Percentiles rank a stretch among this genome's conserved stretches.
Evolutionary conservation across 768 basidiomycete species (phyloP).

Genomic region (Podaxis sp.): DNA sequence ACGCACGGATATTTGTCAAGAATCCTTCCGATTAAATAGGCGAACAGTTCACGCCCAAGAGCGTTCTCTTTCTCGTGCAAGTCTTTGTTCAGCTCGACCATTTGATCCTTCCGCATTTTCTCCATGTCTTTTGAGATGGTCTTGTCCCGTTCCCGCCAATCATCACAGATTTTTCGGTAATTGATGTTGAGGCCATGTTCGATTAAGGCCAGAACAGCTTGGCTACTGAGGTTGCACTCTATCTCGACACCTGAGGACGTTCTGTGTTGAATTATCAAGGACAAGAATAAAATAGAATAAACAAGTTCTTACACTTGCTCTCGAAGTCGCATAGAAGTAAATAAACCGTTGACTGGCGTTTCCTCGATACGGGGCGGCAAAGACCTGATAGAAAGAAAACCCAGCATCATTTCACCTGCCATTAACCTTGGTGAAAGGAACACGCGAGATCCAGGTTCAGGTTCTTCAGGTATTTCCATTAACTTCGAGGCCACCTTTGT

Average conservation of each 20-base stretch:
- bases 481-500: neutral
- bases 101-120: neutral
- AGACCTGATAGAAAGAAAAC: neutral
- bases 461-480: neutral
- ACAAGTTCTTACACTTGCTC: constrained; percentile 2
- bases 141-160: neutral
- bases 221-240: neutral
- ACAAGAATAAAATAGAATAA: neutral
- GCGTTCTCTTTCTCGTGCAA: neutral
- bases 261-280: neutral
- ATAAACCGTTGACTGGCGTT: neutral
- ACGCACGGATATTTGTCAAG: constrained; percentile 10
- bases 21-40: neutral
- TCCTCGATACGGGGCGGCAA: neutral
- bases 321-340: neutral
- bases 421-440: constrained; percentile 1
- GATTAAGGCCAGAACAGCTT: neutral
- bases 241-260: neutral
- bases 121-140: neutral
- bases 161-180: neutral
- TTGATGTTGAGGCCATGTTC: constrained; percentile 4
- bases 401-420: neutral
- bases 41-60: constrained; percentile 5
- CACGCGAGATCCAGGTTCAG: neutral
- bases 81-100: neutral